Evolutionary conservation across 192 early-diverging fungal species (phyloP).

Genomic region (Backusella psychrophila): DNA sequence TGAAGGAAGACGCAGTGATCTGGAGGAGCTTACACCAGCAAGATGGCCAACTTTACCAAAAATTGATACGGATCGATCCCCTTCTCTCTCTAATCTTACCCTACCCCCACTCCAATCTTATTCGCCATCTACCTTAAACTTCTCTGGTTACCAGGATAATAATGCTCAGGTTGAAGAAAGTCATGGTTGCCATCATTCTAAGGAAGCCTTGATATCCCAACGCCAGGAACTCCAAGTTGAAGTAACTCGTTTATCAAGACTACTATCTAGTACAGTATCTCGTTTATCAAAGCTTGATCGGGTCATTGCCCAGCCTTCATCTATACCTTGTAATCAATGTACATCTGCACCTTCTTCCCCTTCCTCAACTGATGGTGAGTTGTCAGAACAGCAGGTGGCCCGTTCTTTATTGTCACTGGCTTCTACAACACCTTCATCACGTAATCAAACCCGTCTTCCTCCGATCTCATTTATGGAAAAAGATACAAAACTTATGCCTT

Average conservation of each 20-base stretch:
- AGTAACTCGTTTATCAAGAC: constrained; percentile 45
- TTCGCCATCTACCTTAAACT: not conserved
- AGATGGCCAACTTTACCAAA: constrained; percentile 5
- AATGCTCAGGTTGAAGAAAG: not conserved
- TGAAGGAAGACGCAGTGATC: constrained; percentile 5
- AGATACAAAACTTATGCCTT: constrained; percentile 1
- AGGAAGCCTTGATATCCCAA: not conserved
- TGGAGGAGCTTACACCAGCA: not conserved
- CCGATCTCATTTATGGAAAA: constrained; percentile 10
- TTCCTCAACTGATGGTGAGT: not conserved
- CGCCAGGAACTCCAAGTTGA: constrained; percentile 36
- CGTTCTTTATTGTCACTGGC: constrained; percentile 20
- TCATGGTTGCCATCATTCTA: not conserved
- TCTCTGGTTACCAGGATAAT: not conserved
- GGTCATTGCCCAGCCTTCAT: not conserved
- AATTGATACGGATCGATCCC: not conserved
- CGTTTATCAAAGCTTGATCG: constrained; percentile 47
- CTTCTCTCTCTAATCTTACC: not conserved
- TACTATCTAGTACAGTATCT: constrained; percentile 46
- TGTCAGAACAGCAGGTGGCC: constrained; percentile 18
- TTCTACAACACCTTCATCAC: not conserved
- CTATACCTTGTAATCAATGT: not conserved
- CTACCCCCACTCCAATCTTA: not conserved
- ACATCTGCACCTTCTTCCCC: not conserved
- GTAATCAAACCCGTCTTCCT: constrained; percentile 7